These are phyloP conservation scores for Heliamphora exappendiculata DNA, from an alignment of 148 eudicot species.

Conservation along the genomic window DNA sequence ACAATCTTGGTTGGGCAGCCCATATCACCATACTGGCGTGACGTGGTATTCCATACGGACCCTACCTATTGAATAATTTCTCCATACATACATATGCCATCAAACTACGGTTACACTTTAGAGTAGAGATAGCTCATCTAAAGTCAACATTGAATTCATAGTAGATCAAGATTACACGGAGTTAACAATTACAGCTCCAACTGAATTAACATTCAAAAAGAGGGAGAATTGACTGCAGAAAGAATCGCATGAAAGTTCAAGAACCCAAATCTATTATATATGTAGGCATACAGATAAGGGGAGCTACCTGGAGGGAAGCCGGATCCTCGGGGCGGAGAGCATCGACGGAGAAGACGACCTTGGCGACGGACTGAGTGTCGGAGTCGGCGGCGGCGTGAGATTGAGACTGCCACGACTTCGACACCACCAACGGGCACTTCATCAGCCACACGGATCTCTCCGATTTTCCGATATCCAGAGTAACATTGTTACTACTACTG, in stretches of 20 bases:
- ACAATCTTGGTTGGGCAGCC: too few species aligned
- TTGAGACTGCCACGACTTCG: slow-evolving; percentile 75
- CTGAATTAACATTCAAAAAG: background rate
- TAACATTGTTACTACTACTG: slow-evolving; percentile 15
- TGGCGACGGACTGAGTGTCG: slow-evolving; percentile 48
- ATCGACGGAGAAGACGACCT: slow-evolving; percentile 80
- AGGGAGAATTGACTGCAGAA: background rate
- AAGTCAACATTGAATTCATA: background rate
- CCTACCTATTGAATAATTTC: too few species aligned
- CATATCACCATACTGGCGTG: too few species aligned
- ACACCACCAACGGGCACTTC: slow-evolving; percentile 72
- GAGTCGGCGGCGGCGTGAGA: slow-evolving; percentile 32
- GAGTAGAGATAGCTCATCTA: background rate
- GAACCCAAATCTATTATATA: background rate
- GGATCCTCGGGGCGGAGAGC: slow-evolving; percentile 60
- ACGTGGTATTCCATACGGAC: too few species aligned
- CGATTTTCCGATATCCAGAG: slow-evolving; percentile 46
- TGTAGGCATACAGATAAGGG: background rate
- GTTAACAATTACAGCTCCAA: background rate
- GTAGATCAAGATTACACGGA: background rate
- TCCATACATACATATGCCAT: background rate
- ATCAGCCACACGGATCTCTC: slow-evolving; percentile 85
- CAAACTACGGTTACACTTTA: background rate
- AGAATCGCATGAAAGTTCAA: background rate
- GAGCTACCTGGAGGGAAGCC: slow-evolving; percentile 31